Conservation (phyloP, 306 rosid genomes). For the Cucurbita argyrosperma region DNA sequence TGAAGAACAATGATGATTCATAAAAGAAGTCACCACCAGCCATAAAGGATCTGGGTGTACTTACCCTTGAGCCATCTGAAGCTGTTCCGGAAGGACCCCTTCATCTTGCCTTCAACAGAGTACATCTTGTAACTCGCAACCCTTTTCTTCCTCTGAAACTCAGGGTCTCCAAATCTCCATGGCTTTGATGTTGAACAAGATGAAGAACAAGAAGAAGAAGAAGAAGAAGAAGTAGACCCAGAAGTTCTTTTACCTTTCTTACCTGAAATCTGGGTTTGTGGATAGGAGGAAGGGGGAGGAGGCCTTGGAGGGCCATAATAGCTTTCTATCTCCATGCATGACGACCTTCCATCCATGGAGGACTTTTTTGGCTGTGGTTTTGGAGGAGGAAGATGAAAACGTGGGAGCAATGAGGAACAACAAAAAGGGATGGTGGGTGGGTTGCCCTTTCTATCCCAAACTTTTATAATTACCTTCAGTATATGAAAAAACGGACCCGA, state of each 20-base stretch:
- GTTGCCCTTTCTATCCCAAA: not conserved
- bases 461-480: not conserved
- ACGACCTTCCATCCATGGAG: slow-evolving; percentile 50
- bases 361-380: no score
- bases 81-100: slow-evolving; percentile 48
- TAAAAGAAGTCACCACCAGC: no score
- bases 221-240: slow-evolving; percentile 31
- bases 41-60: not conserved
- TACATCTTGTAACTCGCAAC: slow-evolving; percentile 45
- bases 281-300: slow-evolving; percentile 13
- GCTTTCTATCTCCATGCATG: slow-evolving; percentile 44
- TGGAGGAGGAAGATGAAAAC: not conserved
- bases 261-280: slow-evolving; percentile 29
- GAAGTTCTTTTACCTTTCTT: slow-evolving; percentile 57
- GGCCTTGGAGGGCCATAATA: slow-evolving; percentile 46
- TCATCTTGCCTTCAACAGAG: slow-evolving; percentile 44
- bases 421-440: not conserved
- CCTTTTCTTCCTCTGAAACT: slow-evolving; percentile 52
- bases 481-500: no score
- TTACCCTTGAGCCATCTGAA: slow-evolving; percentile 46
- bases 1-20: no score
- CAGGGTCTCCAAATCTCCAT: slow-evolving; percentile 27
- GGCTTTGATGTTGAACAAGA: slow-evolving; percentile 15
- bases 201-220: not conserved
- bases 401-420: not conserved